These are phyloP conservation scores for Gloeopeniophorella convolvens DNA, from an alignment of 768 basidiomycete genomes.

Conservation along the genomic window DNA sequence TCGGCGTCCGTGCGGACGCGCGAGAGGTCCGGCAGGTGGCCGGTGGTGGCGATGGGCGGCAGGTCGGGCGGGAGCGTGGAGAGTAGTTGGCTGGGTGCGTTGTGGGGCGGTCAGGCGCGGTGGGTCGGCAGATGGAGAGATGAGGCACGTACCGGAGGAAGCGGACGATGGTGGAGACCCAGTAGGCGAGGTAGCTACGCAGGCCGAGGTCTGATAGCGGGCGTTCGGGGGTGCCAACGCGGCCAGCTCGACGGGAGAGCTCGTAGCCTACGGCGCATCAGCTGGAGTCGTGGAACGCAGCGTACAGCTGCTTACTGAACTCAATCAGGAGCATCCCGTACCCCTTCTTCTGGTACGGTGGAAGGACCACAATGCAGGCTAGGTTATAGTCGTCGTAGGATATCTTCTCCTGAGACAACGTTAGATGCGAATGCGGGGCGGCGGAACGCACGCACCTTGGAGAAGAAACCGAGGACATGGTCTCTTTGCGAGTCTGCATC, in stretches of 20 bases:
- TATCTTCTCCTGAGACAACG: slow-evolving; percentile 64
- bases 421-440: background rate
- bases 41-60: slow-evolving; percentile 38
- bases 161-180: slow-evolving; percentile 78
- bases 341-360: slow-evolving; percentile 84
- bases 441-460: slow-evolving; percentile 42
- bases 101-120: background rate
- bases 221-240: slow-evolving; percentile 88
- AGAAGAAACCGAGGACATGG: slow-evolving; percentile 74
- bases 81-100: slow-evolving; percentile 43
- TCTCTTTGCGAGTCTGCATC: slow-evolving; percentile 75
- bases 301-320: slow-evolving; percentile 62
- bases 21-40: slow-evolving; percentile 30
- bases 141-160: slow-evolving; percentile 59
- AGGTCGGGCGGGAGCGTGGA: slow-evolving; percentile 53
- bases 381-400: slow-evolving; percentile 98
- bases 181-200: slow-evolving; percentile 83
- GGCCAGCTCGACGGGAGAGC: slow-evolving; percentile 71
- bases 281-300: background rate
- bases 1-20: slow-evolving; percentile 8
- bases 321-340: slow-evolving; percentile 97
- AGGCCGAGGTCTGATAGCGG: slow-evolving; percentile 92
- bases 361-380: slow-evolving; percentile 92
- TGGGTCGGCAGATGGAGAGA: background rate
- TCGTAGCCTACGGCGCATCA: slow-evolving; percentile 67